Base-by-base conservation (phyloP, 2,329 filamentous ascomycete species). In the Fusarium torreyae region DNA sequence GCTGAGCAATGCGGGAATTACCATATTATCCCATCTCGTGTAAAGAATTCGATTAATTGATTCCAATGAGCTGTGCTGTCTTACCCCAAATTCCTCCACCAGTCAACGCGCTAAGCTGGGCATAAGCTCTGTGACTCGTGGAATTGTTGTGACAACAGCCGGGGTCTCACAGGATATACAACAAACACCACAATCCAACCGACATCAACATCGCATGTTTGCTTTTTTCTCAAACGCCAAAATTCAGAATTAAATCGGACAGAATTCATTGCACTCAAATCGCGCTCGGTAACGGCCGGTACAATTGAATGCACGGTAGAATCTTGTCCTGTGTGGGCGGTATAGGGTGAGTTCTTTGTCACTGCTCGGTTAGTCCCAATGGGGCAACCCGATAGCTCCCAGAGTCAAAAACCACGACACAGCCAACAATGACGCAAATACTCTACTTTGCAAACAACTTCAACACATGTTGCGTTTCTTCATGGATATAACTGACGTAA, bases 21-120 rank as follows among this genome's bases (percentile, higher is more conserved):
- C 56, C 9, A 57, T 43, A 42, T 55, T 15, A 28, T 31, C 24
- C 24, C 9, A 33, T 44, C n/a, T 58, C 34, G 11, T 52, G 18
- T 28, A 46, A 22, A 56, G 57, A 63, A 49, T 24, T 48, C 36
- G n/a, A 63, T 57, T 31, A 31, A 4, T 40, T n/a, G 38, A 28
- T 18, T 42, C 50, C 22, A 15, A 39, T 50, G 26, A 17, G 15
- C 7, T 26, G n/a, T 39, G 15, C 7, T 26, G n/a, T 39, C 22
- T 43, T 57, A 36, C 44, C 26, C 13, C 5, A 38, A 17, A 26
- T 64, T 64, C 43, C n/a, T 57, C 61, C 61, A 64, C 61, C 57
- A 64, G 64, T 64, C 44, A 50, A 5, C 11, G 15, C 8, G 2
- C 46, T 10, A 40, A 14, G 5, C 24, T 5, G 4, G 13, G 3